phyloP scores from a whole-genome alignment of 1,284 basidiomycete species.

The Neolentinus lepideus region DNA sequence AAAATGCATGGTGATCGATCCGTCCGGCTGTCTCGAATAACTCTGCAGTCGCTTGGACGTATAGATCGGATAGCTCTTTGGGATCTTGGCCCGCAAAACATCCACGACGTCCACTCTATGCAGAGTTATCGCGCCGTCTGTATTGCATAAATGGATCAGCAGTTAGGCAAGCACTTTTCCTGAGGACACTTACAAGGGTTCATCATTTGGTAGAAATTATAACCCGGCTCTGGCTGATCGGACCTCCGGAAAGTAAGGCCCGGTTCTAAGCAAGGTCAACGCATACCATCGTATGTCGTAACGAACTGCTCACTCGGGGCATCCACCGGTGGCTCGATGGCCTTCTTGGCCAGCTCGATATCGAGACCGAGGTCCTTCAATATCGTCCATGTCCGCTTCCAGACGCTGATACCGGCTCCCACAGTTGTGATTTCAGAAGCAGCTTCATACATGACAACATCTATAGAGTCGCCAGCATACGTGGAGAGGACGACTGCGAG shows the following conservation, averaged over 20 bases:
- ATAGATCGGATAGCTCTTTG: conserved; percentile 22
- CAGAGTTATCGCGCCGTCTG: conserved; percentile 26
- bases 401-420: conserved; percentile 29
- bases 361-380: conserved; percentile 27
- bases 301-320: conserved; percentile 7
- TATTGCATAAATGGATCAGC: conserved; percentile 8
- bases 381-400: conserved; percentile 31
- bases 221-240: conserved; percentile 10
- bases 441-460: conserved; percentile 25
- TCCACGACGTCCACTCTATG: conserved; percentile 25
- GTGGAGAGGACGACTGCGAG: conserved; percentile 27
- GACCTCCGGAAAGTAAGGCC: conserved; percentile 16
- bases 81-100: conserved; percentile 21
- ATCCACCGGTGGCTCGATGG: conserved; percentile 12
- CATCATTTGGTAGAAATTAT: conserved; percentile 11
- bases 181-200: conserved; percentile 1
- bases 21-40: conserved; percentile 13
- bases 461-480: conserved; percentile 19
- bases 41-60: conserved; percentile 22
- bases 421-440: conserved; percentile 25
- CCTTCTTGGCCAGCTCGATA: conserved; percentile 19
- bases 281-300: no score
- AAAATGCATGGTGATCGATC: conserved; percentile 23
- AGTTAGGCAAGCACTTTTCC: background rate
- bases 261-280: background rate